Percentiles rank a stretch among this genome's conserved stretches.
Conservation (phyloP, 108 stramenopile genomes). For the Conticribra guillardii region DNA sequence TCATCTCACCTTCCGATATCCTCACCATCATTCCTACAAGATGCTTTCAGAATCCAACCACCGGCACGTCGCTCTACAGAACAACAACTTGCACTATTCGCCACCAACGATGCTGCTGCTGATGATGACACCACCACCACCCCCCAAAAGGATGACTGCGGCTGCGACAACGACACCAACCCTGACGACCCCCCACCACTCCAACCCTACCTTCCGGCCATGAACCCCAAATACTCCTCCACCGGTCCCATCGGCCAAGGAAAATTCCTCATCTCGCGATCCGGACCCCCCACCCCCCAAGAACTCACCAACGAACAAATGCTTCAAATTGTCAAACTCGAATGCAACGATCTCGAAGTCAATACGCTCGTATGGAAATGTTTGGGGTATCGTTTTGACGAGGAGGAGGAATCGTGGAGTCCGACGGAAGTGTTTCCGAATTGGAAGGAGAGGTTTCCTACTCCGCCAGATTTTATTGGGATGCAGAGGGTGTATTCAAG, state of each 20-base stretch:
- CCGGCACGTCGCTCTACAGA: background rate
- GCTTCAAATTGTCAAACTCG: slow-evolving; percentile 66
- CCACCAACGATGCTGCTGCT: background rate
- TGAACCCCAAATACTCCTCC: slow-evolving; percentile 63
- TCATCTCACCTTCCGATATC: background rate
- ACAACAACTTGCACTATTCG: background rate
- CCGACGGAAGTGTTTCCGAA: slow-evolving; percentile 82
- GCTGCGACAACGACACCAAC: slow-evolving; percentile 8
- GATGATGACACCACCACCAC: slow-evolving; percentile 4
- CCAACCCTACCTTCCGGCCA: slow-evolving; percentile 68
- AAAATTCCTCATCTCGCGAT: slow-evolving; percentile 67
- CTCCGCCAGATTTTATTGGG: slow-evolving; percentile 93
- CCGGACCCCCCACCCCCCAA: slow-evolving; percentile 66
- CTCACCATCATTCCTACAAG: background rate
- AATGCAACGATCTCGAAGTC: slow-evolving; percentile 85
- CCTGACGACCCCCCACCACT: slow-evolving; percentile 30
- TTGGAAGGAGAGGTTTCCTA: slow-evolving; percentile 88
- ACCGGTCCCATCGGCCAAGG: slow-evolving; percentile 65
- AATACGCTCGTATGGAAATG: slow-evolving; percentile 96
- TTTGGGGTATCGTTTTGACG: slow-evolving; percentile 87
- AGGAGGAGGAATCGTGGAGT: slow-evolving; percentile 64
- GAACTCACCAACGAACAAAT: slow-evolving; percentile 88
- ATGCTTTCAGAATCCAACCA: background rate
- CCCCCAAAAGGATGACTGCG: slow-evolving; percentile 4
- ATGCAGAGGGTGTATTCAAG: slow-evolving; percentile 88